Conservation (phyloP, 139 green algal species). For the Gonium pectorale region DNA sequence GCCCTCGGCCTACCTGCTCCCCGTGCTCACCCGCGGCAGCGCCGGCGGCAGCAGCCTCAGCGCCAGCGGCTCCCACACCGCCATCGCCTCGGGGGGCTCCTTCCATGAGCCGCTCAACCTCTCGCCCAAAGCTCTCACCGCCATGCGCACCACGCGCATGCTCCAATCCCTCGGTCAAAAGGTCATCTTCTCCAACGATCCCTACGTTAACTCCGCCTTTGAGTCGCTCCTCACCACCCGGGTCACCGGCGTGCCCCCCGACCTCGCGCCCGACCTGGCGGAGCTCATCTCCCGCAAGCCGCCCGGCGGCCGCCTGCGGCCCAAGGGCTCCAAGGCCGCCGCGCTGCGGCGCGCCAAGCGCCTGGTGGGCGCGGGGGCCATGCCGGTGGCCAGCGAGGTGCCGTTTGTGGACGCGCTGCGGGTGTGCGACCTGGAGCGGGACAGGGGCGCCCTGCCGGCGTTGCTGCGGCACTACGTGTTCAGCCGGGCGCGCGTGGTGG, state of each 20-base stretch:
- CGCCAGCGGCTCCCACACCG: neutral
- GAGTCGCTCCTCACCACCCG: slow-evolving; percentile 50
- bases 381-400: slow-evolving; percentile 46
- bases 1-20: slow-evolving; percentile 15
- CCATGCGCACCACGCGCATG: slow-evolving; percentile 42
- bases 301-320: slow-evolving; percentile 39
- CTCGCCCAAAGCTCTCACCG: slow-evolving; percentile 37
- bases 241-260: slow-evolving; percentile 23
- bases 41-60: neutral
- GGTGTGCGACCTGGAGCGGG: slow-evolving; percentile 46
- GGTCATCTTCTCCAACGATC: slow-evolving; percentile 54
- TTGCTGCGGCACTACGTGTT: slow-evolving; percentile 56
- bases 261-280: slow-evolving; percentile 35
- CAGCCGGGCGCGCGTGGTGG: slow-evolving; percentile 6
- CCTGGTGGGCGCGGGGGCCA: slow-evolving; percentile 26
- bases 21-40: slow-evolving; percentile 12
- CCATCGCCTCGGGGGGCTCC: slow-evolving; percentile 17
- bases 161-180: slow-evolving; percentile 46
- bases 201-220: slow-evolving; percentile 56
- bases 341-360: slow-evolving; percentile 52
- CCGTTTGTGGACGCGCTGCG: slow-evolving; percentile 56
- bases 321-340: slow-evolving; percentile 48
- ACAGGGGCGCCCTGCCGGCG: slow-evolving; percentile 29
- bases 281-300: slow-evolving; percentile 40
- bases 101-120: slow-evolving; percentile 19